Conservation (phyloP, 2,329 filamentous ascomycete species). For the Alternaria dauci region DNA sequence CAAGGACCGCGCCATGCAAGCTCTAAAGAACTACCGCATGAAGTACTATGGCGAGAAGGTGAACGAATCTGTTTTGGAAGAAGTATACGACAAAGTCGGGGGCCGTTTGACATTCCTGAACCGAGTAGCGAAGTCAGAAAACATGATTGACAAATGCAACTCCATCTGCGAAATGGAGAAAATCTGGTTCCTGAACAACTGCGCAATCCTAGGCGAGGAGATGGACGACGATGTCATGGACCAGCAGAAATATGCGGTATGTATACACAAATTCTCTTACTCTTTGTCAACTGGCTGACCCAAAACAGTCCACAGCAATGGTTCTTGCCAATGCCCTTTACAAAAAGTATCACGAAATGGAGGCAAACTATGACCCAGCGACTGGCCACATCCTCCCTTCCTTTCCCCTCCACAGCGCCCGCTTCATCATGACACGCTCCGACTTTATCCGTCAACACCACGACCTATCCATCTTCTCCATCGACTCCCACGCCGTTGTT, state of each 20-base stretch:
- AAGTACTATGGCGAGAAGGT: constrained; percentile 76
- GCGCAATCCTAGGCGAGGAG: constrained; percentile 76
- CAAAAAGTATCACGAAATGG: constrained; percentile 75
- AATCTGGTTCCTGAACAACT: constrained; percentile 80
- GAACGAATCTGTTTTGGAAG: constrained; percentile 66
- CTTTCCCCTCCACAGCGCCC: constrained; percentile 58
- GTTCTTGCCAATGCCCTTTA: constrained; percentile 90
- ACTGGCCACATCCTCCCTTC: constrained; percentile 79
- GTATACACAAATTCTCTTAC: constrained; percentile 45
- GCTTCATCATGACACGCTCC: constrained; percentile 89
- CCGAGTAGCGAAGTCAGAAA: constrained; percentile 81
- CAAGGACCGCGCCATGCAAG: constrained; percentile 77
- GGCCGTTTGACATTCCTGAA: constrained; percentile 89
- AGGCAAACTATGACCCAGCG: constrained; percentile 69
- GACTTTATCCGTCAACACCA: constrained; percentile 96
- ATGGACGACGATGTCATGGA: constrained; percentile 99
- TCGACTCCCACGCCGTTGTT: constrained; percentile 85
- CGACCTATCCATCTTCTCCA: constrained; percentile 93
- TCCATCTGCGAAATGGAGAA: constrained; percentile 75
- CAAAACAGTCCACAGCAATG: constrained; percentile 80
- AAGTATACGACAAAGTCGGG: constrained; percentile 86
- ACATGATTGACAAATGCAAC: constrained; percentile 83
- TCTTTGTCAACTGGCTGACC: background rate
- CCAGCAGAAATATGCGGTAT: constrained; percentile 91
- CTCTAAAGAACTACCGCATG: constrained; percentile 79